These are phyloP conservation scores for Westerdykella sp. DNA, from an alignment of 2,329 filamentous ascomycete species.

Conservation along the genomic window DNA sequence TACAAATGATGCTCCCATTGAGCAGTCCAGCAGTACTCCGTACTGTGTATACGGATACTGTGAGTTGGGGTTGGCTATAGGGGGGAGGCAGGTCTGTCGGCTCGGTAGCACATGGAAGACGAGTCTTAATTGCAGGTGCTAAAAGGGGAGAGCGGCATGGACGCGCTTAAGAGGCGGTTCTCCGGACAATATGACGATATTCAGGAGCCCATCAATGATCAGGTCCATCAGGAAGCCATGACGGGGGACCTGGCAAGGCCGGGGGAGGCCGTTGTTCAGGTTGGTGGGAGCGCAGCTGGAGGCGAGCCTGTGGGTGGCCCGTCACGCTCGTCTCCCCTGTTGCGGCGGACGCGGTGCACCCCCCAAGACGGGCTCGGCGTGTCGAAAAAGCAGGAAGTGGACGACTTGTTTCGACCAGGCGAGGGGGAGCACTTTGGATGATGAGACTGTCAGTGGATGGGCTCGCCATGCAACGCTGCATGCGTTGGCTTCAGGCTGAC, in stretches of 20 bases:
- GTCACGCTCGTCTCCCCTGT: background rate
- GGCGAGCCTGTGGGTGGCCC: background rate
- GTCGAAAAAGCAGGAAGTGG: background rate
- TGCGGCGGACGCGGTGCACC: background rate
- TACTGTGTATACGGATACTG: too few relatives aligned
- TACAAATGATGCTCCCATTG: slow-evolving; percentile 1
- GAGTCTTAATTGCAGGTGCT: slow-evolving; percentile 14
- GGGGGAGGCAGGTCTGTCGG: background rate
- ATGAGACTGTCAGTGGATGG: slow-evolving; percentile 4
- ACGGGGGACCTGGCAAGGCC: background rate
- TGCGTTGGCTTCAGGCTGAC: slow-evolving; percentile 32
- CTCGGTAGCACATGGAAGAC: slow-evolving; percentile 6
- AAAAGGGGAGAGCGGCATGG: slow-evolving; percentile 17
- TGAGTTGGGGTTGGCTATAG: background rate
- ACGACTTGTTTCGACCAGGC: too few relatives aligned
- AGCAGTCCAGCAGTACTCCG: too few relatives aligned
- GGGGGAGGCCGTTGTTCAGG: background rate
- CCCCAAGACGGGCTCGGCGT: background rate
- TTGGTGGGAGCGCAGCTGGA: too few relatives aligned
- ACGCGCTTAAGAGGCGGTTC: slow-evolving; percentile 13
- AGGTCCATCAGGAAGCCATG: too few relatives aligned
- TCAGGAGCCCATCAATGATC: slow-evolving; percentile 18
- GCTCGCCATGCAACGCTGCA: slow-evolving; percentile 30
- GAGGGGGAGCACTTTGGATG: too few relatives aligned
- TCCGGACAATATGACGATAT: slow-evolving; percentile 26